Percentiles rank a stretch among this genome's conserved stretches.
Evolutionary conservation across 805 yeast genomes (phyloP).

Genomic region (Cyberlindnera mrakii): DNA sequence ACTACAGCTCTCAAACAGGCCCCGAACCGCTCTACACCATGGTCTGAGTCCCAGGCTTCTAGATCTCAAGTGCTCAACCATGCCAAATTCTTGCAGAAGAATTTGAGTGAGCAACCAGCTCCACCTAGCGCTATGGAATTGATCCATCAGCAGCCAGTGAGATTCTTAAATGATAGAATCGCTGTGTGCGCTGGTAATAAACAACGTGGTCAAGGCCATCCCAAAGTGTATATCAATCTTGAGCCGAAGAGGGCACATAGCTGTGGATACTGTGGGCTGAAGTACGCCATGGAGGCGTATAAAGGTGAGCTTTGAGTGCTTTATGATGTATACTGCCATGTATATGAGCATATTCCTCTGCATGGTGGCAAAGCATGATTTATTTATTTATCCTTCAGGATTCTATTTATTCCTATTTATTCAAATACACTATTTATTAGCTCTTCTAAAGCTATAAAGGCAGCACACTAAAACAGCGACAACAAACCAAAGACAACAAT

Average conservation of each 20-base stretch:
- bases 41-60: slow-evolving; percentile 60
- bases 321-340: not conserved
- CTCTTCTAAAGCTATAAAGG: not conserved
- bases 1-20: slow-evolving; percentile 44
- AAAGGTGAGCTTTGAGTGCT: slow-evolving; percentile 11
- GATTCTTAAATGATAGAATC: slow-evolving; percentile 48
- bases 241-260: slow-evolving; percentile 67
- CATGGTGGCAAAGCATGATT: not conserved
- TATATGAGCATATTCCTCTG: not conserved
- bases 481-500: slow-evolving; percentile 18
- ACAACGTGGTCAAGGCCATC: slow-evolving; percentile 74
- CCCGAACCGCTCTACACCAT: slow-evolving; percentile 63
- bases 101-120: slow-evolving; percentile 62
- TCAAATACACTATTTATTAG: slow-evolving; percentile 2
- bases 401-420: slow-evolving; percentile 4
- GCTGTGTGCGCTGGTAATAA: slow-evolving; percentile 85
- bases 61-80: slow-evolving; percentile 14
- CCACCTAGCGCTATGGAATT: slow-evolving; percentile 83
- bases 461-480: slow-evolving; percentile 12
- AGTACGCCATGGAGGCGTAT: slow-evolving; percentile 33
- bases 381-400: slow-evolving; percentile 1
- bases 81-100: slow-evolving; percentile 57
- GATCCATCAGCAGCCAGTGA: slow-evolving; percentile 67
- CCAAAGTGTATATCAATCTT: slow-evolving; percentile 73
- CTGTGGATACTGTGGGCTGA: slow-evolving; percentile 78